These are phyloP conservation scores for Rhodotorula taiwanensis DNA, from an alignment of 768 basidiomycete genomes.

Conservation along the genomic window DNA sequence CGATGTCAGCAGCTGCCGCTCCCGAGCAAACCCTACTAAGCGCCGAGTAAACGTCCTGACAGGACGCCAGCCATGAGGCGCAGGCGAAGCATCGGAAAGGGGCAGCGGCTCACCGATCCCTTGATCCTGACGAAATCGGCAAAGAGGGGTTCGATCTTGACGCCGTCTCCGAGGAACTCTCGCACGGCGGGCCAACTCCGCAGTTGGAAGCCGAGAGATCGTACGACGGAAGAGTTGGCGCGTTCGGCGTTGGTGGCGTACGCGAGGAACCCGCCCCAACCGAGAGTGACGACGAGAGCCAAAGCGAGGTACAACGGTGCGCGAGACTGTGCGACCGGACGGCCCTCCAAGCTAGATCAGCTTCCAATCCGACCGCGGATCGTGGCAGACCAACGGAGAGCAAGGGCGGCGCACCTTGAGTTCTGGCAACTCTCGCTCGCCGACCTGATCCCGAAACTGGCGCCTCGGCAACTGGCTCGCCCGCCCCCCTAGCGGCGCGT, in stretches of 20 bases:
- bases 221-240: conserved; percentile 34
- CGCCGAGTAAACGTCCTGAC: too few relatives aligned
- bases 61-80: not conserved
- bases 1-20: not conserved
- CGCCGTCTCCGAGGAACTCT: conserved; percentile 31
- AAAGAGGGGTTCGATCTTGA: conserved; percentile 28
- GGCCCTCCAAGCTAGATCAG: too few relatives aligned
- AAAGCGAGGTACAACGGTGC: conserved; percentile 32
- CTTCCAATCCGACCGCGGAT: too few relatives aligned
- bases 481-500: too few relatives aligned
- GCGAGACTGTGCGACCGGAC: conserved; percentile 32
- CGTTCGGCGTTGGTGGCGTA: conserved; percentile 38
- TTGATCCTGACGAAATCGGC: conserved; percentile 33
- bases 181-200: conserved; percentile 14
- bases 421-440: conserved; percentile 15
- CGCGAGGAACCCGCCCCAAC: conserved; percentile 31
- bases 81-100: too few relatives aligned
- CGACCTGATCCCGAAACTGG: not conserved
- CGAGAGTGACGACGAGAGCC: conserved; percentile 10
- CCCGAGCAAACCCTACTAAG: accelerated
- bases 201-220: conserved; percentile 30
- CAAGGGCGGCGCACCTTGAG: conserved; percentile 20
- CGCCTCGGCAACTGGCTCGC: not conserved
- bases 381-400: too few relatives aligned
- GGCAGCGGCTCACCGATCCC: conserved; percentile 25